Evolutionary conservation across 495 filamentous ascomycete species (phyloP).

Genomic region (Cercophora newfieldiana): DNA sequence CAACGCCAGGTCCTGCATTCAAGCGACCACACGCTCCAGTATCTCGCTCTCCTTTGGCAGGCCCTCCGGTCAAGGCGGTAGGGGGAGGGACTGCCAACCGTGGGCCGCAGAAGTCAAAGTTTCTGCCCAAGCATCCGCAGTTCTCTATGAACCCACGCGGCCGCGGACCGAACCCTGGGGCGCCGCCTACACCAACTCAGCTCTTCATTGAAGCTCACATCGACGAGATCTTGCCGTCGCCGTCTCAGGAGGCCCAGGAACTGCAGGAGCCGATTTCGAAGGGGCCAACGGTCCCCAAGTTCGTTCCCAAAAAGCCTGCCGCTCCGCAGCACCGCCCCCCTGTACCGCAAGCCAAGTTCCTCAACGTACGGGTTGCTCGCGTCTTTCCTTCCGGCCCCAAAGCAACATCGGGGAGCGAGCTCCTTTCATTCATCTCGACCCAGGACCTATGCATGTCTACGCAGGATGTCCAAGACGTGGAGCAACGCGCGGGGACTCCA

Average conservation of each 20-base stretch:
- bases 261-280: constrained; percentile 29
- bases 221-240: constrained; percentile 50
- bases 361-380: not conserved
- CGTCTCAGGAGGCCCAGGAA: constrained; percentile 49
- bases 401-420: not conserved
- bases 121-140: constrained; percentile 17
- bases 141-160: not conserved
- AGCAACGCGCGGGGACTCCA: too few species aligned
- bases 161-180: not conserved
- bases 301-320: not conserved
- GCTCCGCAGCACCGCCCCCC: not conserved
- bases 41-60: not conserved
- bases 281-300: not conserved
- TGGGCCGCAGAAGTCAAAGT: constrained; percentile 16
- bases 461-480: constrained; percentile 49
- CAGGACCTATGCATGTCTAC: constrained; percentile 49
- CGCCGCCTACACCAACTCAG: constrained; percentile 43
- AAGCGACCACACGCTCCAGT: not conserved
- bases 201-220: constrained; percentile 46
- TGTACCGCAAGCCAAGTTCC: not conserved
- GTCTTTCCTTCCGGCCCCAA: not conserved
- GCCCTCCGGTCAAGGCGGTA: constrained; percentile 17
- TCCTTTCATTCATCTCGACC: constrained; percentile 41
- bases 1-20: not conserved
- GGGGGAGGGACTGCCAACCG: constrained; percentile 1